Evolutionary conservation across 441 rosid species (phyloP), one percentile per base, ranked within the genome.

Genomic region (Adansonia rubrostipa): DNA sequence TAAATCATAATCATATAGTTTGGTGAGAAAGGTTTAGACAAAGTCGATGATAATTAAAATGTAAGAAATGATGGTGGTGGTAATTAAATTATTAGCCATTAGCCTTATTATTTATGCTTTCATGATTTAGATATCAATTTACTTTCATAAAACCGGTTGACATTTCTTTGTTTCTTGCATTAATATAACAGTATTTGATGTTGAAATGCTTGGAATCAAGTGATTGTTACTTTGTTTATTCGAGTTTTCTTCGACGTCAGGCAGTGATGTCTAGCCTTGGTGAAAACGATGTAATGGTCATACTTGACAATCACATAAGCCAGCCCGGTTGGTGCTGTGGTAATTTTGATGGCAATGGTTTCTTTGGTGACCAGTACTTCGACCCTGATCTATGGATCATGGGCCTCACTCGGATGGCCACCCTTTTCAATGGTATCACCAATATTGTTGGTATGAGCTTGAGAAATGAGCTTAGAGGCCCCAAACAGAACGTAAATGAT

Each of bases 271-370:
- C 86, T 36, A 75, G 83, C 71, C 92, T 95, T 20, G 93, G 86
- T 44, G 82, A 78, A 11, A 81, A 88, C 71, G 83, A 82, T 50
- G 78, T 95, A 83, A 87, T 92, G 97, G 92, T 92, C 78, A 88
- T 95, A 57, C 79, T 93, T 0, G 99, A 95, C 83, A 93, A 95
- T 79, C 98, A 95, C 84, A 60, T 87, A 57, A 93, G 91, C 84
- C 83, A 85, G 73, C 97, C 97, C 2, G 93, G 95, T 44, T 95
- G 98, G 99, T 95, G 98, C 78, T 95, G 99, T 82, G 80, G 88
- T 75, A 84, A 70, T 70, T 79, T 51, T 15, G 98, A 95, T 44
- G 96, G 92, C 73, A 93, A 93, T 74, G 97, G 97, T 1, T 95
- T 95, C 82, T 93, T 92, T 15, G 96, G 99, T 0, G 96, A 95